Evolutionary conservation across 73 alveolate genomes (phyloP).

Genomic region (Tetrahymena malaccensis): DNA sequence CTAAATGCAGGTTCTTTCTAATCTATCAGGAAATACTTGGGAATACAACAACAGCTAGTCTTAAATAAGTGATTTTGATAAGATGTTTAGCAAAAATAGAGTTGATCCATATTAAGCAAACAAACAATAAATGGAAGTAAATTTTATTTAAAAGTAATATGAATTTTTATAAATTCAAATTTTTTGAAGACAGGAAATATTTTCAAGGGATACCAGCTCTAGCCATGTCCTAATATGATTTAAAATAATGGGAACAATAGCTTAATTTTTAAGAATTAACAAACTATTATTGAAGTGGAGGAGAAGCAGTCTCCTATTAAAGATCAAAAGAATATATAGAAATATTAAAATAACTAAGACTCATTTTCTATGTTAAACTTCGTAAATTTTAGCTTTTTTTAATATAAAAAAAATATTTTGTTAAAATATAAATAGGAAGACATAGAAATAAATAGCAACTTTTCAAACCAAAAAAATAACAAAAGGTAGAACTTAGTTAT

Average conservation of each 20-base stretch:
- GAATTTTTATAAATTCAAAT: not conserved
- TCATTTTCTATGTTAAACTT: not conserved
- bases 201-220: not conserved
- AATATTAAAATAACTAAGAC: not conserved
- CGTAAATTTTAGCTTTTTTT: not conserved
- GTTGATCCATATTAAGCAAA: not conserved
- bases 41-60: not conserved
- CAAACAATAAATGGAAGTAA: not conserved
- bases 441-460: not conserved
- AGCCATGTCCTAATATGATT: not conserved
- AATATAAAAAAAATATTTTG: too few species aligned
- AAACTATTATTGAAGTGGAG: not conserved
- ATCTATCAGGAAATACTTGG: not conserved
- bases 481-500: not conserved
- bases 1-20: not conserved
- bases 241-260: not conserved
- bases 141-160: not conserved
- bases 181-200: not conserved
- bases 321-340: not conserved
- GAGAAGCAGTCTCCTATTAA: not conserved
- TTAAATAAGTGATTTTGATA: not conserved
- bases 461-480: not conserved
- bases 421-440: not conserved
- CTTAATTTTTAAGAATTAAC: not conserved
- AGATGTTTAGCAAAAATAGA: not conserved